A percentile compares a stretch with the other conserved stretches of the same genome.
phyloP scores from a whole-genome alignment of 352 stramenopile genomes.

The Phytophthora brassicae region DNA sequence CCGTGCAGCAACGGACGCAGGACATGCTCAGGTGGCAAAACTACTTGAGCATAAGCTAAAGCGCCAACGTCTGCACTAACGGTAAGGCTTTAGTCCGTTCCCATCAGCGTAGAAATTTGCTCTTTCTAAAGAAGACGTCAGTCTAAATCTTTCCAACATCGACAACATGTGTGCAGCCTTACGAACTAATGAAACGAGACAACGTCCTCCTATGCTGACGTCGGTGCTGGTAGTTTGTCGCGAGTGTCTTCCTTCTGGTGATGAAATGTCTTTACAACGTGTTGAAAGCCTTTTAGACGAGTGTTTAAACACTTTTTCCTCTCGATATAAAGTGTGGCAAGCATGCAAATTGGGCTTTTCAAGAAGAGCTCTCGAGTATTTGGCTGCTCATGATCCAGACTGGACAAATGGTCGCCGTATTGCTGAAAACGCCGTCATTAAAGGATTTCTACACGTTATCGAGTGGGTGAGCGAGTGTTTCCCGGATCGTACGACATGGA shows the following conservation, averaged over 20 bases:
- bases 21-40: slow-evolving; percentile 8
- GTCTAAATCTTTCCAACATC: slow-evolving; percentile 7
- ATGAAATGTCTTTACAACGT: background rate
- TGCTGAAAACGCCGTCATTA: slow-evolving; percentile 8
- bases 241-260: slow-evolving; percentile 1
- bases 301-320: slow-evolving; percentile 15
- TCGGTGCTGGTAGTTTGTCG: slow-evolving; percentile 16
- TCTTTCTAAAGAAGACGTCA: background rate
- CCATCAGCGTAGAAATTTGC: slow-evolving; percentile 12
- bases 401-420: slow-evolving; percentile 12
- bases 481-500: slow-evolving; percentile 15
- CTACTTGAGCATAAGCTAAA: slow-evolving; percentile 22
- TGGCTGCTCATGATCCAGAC: slow-evolving; percentile 18
- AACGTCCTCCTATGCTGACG: slow-evolving; percentile 5
- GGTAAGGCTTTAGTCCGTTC: background rate
- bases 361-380: slow-evolving; percentile 9
- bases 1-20: slow-evolving; percentile 13
- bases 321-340: slow-evolving; percentile 7
- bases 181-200: background rate
- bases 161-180: background rate
- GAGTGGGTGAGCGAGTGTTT: slow-evolving; percentile 16
- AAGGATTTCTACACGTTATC: slow-evolving; percentile 14
- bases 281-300: slow-evolving; percentile 5
- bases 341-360: slow-evolving; percentile 4
- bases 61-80: slow-evolving; percentile 16